Evolutionary conservation across 1,284 basidiomycete species (phyloP).

Genomic region (Puccinia horiana): DNA sequence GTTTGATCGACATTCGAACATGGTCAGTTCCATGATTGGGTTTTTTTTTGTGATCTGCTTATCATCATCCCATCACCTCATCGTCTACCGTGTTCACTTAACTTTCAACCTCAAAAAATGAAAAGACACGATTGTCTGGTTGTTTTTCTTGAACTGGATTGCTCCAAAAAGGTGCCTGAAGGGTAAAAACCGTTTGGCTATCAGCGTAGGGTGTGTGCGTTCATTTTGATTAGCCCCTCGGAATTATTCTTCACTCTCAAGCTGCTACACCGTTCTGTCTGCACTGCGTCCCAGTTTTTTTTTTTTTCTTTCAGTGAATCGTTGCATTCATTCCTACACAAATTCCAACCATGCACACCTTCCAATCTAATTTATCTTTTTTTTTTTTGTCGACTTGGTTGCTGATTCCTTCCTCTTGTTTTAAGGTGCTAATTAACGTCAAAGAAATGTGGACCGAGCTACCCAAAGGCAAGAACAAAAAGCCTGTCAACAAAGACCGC

Average conservation of each 20-base stretch:
- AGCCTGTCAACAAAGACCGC: slow-evolving; percentile 96
- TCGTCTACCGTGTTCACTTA: no score
- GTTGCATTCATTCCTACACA: no score
- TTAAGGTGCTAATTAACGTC: slow-evolving; percentile 24
- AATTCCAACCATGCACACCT: no score
- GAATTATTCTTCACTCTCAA: no score
- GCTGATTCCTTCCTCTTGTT: background rate
- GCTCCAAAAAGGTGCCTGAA: slow-evolving; percentile 6
- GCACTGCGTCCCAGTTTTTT: no score
- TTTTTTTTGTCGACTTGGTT: background rate
- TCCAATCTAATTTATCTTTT: background rate
- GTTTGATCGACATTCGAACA: slow-evolving; percentile 97
- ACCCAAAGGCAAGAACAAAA: slow-evolving; percentile 97
- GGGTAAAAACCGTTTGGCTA: slow-evolving; percentile 8
- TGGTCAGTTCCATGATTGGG: slow-evolving; percentile 67
- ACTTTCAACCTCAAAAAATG: no score
- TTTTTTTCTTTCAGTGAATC: no score
- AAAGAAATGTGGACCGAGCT: slow-evolving; percentile 95
- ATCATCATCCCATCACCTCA: no score
- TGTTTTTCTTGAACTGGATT: background rate
- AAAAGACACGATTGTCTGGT: background rate
- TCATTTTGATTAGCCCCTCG: slow-evolving; percentile 36
- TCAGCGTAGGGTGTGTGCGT: slow-evolving; percentile 3
- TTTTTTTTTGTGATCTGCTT: background rate
- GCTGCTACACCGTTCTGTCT: no score